Conservation (phyloP, 805 yeast genomes). For the Gaillardinia entomophila region DNA sequence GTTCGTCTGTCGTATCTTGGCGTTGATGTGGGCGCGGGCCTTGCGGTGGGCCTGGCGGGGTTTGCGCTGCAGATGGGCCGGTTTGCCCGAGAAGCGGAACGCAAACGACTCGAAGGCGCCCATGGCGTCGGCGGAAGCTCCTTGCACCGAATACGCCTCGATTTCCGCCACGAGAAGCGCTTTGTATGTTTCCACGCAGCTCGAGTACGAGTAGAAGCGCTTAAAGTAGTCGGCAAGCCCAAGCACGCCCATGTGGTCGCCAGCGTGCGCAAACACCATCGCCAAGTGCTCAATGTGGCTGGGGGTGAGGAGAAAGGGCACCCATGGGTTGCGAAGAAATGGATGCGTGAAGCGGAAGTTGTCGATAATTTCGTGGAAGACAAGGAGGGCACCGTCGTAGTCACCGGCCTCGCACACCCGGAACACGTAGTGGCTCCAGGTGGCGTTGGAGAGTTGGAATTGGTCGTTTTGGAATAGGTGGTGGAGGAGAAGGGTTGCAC, state of each 20-base stretch:
- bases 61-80: background rate
- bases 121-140: conserved; percentile 17
- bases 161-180: conserved; percentile 20
- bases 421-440: conserved; percentile 27
- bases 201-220: conserved; percentile 29
- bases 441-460: conserved; percentile 24
- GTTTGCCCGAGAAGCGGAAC: background rate
- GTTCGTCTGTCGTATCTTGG: background rate
- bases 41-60: background rate
- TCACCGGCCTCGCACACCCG: conserved; percentile 17
- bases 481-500: conserved; percentile 23
- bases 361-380: conserved; percentile 32
- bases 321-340: conserved; percentile 10
- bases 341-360: conserved; percentile 11
- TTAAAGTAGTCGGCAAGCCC: conserved; percentile 31
- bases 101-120: conserved; percentile 12
- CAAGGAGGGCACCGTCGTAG: conserved; percentile 25
- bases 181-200: conserved; percentile 23
- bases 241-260: conserved; percentile 18
- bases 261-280: conserved; percentile 20
- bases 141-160: conserved; percentile 22
- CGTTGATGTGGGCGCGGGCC: background rate
- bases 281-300: conserved; percentile 18
- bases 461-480: conserved; percentile 10
- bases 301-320: conserved; percentile 31